Conservation (phyloP, 768 basidiomycete species). For the Lyophyllum decastes region DNA sequence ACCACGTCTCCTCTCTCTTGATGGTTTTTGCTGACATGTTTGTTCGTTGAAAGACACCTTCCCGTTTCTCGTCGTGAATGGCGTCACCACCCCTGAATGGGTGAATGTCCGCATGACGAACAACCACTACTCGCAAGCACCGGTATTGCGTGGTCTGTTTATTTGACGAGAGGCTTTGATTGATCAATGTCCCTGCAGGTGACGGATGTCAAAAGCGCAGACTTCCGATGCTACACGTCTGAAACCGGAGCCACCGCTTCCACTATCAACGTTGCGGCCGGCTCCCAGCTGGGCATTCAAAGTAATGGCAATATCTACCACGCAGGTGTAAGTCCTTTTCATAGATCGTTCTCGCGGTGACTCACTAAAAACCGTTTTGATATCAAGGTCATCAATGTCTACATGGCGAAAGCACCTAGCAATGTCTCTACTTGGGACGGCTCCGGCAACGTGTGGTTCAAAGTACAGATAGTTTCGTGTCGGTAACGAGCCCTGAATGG, state of each 20-base stretch:
- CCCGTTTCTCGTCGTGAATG: not conserved
- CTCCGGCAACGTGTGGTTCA: slow-evolving; percentile 45
- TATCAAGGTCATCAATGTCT: slow-evolving; percentile 25
- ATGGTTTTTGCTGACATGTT: not conserved
- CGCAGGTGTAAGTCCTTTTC: slow-evolving; percentile 32
- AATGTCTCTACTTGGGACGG: slow-evolving; percentile 32
- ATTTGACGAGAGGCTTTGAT: too few relatives aligned
- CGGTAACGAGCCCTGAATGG: too few relatives aligned
- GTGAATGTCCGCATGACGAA: slow-evolving; percentile 16
- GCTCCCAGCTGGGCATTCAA: slow-evolving; percentile 31
- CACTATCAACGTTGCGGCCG: slow-evolving; percentile 31
- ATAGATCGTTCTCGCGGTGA: too few relatives aligned
- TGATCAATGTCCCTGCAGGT: slow-evolving; percentile 15
- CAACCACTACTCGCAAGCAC: slow-evolving; percentile 2
- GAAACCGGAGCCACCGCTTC: slow-evolving; percentile 24
- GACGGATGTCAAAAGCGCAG: slow-evolving; percentile 28
- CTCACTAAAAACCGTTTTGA: too few relatives aligned
- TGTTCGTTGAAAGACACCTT: not conserved
- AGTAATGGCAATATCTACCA: slow-evolving; percentile 34
- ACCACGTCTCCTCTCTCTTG: not conserved
- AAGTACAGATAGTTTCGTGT: slow-evolving; percentile 18
- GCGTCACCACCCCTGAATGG: slow-evolving; percentile 16
- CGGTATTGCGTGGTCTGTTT: too few relatives aligned
- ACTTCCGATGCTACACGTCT: slow-evolving; percentile 31
- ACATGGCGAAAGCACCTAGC: slow-evolving; percentile 43